Conservation (phyloP, 169 alveolate species). For the Sarcocystis neurona region DNA sequence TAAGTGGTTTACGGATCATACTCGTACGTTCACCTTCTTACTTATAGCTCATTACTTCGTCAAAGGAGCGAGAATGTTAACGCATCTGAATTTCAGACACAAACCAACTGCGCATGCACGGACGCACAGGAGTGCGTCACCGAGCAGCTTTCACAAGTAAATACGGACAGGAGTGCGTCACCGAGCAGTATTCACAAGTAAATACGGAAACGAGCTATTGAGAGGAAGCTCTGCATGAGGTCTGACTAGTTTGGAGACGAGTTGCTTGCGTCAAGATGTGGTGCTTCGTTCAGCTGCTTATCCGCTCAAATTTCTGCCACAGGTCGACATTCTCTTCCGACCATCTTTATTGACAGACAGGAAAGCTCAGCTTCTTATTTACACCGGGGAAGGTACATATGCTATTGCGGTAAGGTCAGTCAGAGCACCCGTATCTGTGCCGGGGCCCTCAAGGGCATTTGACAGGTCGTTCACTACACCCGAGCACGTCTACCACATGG, state of each 20-base stretch:
- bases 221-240: not conserved
- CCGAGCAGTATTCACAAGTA: not conserved
- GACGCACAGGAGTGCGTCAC: not conserved
- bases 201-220: not conserved
- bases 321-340: conserved; percentile 13
- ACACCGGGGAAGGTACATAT: not conserved
- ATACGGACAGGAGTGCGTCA: not conserved
- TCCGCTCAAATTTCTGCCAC: too few relatives aligned
- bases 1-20: not conserved
- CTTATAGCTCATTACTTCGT: too few relatives aligned
- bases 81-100: too few relatives aligned
- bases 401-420: conserved; percentile 12
- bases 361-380: not conserved
- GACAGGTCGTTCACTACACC: not conserved
- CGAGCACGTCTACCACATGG: not conserved
- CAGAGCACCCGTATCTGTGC: not conserved
- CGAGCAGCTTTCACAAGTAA: not conserved
- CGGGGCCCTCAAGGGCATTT: not conserved
- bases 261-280: not conserved
- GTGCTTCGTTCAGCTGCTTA: not conserved
- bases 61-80: too few relatives aligned
- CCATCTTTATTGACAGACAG: not conserved
- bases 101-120: too few relatives aligned
- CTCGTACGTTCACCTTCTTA: too few relatives aligned
- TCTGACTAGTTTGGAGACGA: not conserved